Base-by-base conservation (phyloP, 176 grass and related monocot species). In the Carex kokanica region DNA sequence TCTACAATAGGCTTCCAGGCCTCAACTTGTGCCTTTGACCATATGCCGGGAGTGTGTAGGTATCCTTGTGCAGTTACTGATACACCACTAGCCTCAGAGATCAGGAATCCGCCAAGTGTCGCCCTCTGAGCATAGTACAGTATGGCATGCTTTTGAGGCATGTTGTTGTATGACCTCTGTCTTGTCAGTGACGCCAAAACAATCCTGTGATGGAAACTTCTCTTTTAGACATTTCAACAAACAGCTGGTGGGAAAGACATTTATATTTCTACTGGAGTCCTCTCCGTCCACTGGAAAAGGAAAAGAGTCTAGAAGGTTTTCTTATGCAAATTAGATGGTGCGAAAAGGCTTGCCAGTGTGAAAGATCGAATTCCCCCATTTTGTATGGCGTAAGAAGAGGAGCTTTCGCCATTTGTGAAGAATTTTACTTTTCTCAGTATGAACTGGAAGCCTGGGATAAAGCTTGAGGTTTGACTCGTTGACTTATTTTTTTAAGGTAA, bases 1-100 rank as follows among this genome's bases (percentile, higher is more conserved):
- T 92, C 66, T 55, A 95, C 90, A 51, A 92, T 52, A 14, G 85
- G 90, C 67, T 89, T 95, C 93, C 93, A 95, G 27, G 90, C 88
- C 54, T 91, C 86, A 12, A 95, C 74, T 41, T 95, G 93, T 38
- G 88, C 90, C 84, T 86, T 89, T 0, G 88, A 85, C 90, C 88
- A 92, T 78, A 92, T 92, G 4, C 90, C 90, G 0, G 88, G 88
- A 60, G 74, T 88, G 52, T 95, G 85, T 0, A 79, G 65, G 31
- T 78, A 64, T 51, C 84, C 88, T 41, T 74, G 88, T 6, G 88
- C 74, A 47, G 86, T 88, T 20, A 77, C 54, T 3, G 93, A 91
- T n/a, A 95, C 88, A 10, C 83, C 85, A 0, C 87, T 91, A 64
- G 87, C 90, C 84, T 95, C 93, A 14, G 90, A n/a, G 64, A 95